Evolutionary conservation across 163 green algal genomes (phyloP).

Genomic region (Chlamydomonas reinhardtii): DNA sequence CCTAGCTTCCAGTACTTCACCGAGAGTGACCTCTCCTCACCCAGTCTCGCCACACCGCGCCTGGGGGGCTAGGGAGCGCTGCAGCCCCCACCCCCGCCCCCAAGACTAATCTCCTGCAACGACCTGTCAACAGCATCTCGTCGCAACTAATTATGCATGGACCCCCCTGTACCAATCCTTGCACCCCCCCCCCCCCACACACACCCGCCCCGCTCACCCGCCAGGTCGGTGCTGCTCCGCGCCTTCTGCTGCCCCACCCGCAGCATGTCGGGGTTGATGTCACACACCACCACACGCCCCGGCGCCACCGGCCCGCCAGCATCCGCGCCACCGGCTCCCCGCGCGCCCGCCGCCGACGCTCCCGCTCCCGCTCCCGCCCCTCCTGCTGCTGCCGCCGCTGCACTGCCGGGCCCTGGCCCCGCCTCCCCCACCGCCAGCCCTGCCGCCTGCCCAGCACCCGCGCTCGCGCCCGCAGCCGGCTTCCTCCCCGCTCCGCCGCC

Average conservation of each 20-base stretch:
- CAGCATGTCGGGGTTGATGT: conserved; percentile 98
- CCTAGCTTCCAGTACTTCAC: too few relatives aligned
- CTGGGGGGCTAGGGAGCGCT: too few relatives aligned
- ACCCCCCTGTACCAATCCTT: too few relatives aligned
- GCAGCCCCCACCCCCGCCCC: too few relatives aligned
- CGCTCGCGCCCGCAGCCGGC: background rate
- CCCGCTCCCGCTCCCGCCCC: conserved; percentile 13
- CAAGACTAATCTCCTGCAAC: too few relatives aligned
- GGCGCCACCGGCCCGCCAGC: background rate
- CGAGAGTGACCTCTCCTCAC: too few relatives aligned
- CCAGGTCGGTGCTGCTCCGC: conserved; percentile 34
- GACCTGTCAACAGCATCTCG: too few relatives aligned
- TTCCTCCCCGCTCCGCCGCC: background rate
- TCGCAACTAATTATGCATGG: too few relatives aligned
- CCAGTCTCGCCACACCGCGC: too few relatives aligned
- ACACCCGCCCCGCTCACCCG: background rate
- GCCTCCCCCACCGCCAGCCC: background rate
- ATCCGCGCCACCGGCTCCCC: background rate
- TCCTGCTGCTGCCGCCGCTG: conserved; percentile 10
- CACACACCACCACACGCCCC: conserved; percentile 90
- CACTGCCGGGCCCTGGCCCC: background rate
- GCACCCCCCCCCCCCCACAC: too few relatives aligned
- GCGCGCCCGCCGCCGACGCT: background rate
- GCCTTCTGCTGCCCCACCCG: conserved; percentile 79
- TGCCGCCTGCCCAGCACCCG: background rate